phyloP scores from a whole-genome alignment of 2,329 filamentous ascomycete genomes.

The Cladosporium cucumerinum region DNA sequence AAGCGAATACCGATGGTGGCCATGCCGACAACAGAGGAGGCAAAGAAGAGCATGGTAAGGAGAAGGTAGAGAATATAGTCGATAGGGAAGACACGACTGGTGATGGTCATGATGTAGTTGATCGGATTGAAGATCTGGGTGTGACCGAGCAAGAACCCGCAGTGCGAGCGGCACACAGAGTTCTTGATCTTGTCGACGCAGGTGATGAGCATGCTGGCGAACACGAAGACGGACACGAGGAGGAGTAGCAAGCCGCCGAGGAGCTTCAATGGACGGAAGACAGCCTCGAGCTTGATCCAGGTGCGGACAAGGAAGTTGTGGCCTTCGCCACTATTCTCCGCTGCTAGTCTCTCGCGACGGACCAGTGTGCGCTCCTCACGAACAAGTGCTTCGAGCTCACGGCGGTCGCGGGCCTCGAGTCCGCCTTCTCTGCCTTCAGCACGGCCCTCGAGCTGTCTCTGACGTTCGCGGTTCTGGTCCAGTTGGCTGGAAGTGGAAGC shows the following conservation, averaged over 20 bases:
- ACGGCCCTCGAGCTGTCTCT: conserved; percentile 84
- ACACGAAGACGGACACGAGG: conserved; percentile 69
- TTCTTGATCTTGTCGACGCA: conserved; percentile 95
- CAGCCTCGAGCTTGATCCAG: conserved; percentile 76
- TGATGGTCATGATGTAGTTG: conserved; percentile 82
- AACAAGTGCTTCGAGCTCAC: conserved; percentile 80
- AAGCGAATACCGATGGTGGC: conserved; percentile 89
- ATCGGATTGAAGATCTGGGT: conserved; percentile 93
- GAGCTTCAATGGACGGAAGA: conserved; percentile 86
- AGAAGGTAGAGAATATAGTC: conserved; percentile 89
- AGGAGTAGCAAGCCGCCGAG: conserved; percentile 78
- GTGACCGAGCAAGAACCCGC: conserved; percentile 84
- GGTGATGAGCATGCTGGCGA: conserved; percentile 91
- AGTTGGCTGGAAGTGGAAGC: conserved; percentile 76
- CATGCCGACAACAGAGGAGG: conserved; percentile 80
- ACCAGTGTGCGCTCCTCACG: conserved; percentile 91
- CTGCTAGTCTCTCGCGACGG: conserved; percentile 80
- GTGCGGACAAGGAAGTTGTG: conserved; percentile 66
- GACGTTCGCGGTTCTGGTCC: conserved; percentile 83
- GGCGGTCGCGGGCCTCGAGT: conserved; percentile 78
- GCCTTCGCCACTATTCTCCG: conserved; percentile 76
- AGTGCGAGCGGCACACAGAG: conserved; percentile 83
- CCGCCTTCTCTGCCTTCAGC: conserved; percentile 71
- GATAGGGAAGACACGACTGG: conserved; percentile 79
- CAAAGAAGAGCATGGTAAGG: conserved; percentile 82